phyloP scores from a whole-genome alignment of 768 basidiomycete species.

The Coprinellus micaceus region DNA sequence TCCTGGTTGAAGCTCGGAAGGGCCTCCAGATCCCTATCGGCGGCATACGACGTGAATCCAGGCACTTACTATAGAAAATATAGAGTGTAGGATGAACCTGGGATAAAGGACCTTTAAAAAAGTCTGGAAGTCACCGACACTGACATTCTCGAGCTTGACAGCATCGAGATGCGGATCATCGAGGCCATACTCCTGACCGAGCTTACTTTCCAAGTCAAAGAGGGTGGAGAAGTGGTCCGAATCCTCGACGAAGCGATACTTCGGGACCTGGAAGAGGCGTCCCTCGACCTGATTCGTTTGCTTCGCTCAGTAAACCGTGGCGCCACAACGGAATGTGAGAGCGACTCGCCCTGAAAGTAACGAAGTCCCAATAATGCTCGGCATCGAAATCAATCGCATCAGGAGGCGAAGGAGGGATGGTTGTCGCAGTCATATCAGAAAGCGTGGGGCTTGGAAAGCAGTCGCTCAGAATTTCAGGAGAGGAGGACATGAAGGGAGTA shows the following conservation, averaged over 20 bases:
- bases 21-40: no score
- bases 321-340: not conserved
- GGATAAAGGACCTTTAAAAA: constrained; percentile 16
- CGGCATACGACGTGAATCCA: no score
- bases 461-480: no score
- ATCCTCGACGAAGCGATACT: constrained; percentile 1
- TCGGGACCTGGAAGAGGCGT: constrained; percentile 6
- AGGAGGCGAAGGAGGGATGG: no score
- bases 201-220: not conserved
- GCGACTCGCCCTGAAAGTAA: not conserved
- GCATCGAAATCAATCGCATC: not conserved
- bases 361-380: not conserved
- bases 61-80: not conserved
- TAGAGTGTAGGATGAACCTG: not conserved
- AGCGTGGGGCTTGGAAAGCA: no score
- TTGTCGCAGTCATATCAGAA: no score
- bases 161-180: not conserved
- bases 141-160: not conserved
- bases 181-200: not conserved
- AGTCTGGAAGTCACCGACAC: not conserved
- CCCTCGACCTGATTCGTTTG: not conserved
- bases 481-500: no score
- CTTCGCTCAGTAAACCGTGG: not conserved
- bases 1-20: constrained; percentile 10
- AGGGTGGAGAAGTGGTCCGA: not conserved